Conservation (phyloP, 495 filamentous ascomycete species). For the Chlorociboria aeruginascens region DNA sequence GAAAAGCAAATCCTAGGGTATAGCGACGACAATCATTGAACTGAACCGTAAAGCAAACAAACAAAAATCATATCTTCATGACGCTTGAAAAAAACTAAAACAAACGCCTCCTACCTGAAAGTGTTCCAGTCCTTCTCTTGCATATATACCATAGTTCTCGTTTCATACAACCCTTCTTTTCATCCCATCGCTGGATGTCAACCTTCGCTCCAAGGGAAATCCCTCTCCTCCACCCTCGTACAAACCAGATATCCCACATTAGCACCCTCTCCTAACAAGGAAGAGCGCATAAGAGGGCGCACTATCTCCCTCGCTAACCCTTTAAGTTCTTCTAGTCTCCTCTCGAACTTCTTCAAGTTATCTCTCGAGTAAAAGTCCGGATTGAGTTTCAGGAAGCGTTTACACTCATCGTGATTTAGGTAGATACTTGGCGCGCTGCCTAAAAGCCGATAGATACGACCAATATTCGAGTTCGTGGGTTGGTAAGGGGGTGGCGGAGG, state of each 20-base stretch:
- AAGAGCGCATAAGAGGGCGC: slow-evolving; percentile 62
- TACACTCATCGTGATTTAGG: slow-evolving; percentile 74
- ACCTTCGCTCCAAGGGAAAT: slow-evolving; percentile 54
- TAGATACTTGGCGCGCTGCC: slow-evolving; percentile 51
- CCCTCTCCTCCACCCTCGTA: slow-evolving; percentile 59
- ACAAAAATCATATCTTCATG: no score
- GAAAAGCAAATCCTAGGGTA: no score
- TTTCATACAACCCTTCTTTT: no score
- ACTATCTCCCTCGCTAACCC: slow-evolving; percentile 67
- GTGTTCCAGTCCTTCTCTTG: no score
- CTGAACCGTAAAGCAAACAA: no score
- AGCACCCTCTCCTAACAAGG: slow-evolving; percentile 41
- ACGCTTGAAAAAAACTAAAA: no score
- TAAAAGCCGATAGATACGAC: slow-evolving; percentile 61
- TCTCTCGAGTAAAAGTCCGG: slow-evolving; percentile 62
- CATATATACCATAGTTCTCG: no score
- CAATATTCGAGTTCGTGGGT: slow-evolving; percentile 33
- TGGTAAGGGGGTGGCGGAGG: slow-evolving; percentile 20
- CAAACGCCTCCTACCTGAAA: no score
- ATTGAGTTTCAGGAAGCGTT: slow-evolving; percentile 69
- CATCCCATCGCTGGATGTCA: no score
- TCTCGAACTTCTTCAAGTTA: slow-evolving; percentile 68
- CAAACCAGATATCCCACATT: slow-evolving; percentile 62
- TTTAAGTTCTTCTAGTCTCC: slow-evolving; percentile 79
- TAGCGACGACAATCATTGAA: no score